Evolutionary conservation across 495 filamentous ascomycete genomes (phyloP).

Genomic region (Aspergillus bertholletiae): DNA sequence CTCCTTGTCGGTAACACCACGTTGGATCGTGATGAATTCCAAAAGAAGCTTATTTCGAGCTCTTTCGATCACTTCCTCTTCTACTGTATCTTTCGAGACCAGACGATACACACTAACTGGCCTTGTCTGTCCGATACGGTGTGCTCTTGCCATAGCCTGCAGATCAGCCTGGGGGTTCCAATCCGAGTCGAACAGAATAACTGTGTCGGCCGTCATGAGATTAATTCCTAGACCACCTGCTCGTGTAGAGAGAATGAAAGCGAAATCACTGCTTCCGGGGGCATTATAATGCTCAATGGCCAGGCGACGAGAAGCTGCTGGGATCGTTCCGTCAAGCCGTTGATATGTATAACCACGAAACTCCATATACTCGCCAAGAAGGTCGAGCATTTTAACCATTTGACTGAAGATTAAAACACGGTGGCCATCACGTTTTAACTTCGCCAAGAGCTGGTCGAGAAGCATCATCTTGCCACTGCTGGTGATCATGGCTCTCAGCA

Average conservation of each 20-base stretch:
- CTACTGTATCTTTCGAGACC: slow-evolving; percentile 95
- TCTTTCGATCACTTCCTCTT: slow-evolving; percentile 94
- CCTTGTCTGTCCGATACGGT: slow-evolving; percentile 93
- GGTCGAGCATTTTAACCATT: slow-evolving; percentile 98
- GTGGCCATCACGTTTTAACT: slow-evolving; percentile 86
- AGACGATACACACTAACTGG: slow-evolving; percentile 94
- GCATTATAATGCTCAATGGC: slow-evolving; percentile 99
- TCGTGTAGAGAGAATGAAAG: slow-evolving; percentile 91
- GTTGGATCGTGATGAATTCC: slow-evolving; percentile 97
- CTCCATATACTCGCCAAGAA: slow-evolving; percentile 88
- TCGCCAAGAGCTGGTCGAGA: slow-evolving; percentile 85
- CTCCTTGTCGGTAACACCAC: slow-evolving; percentile 89
- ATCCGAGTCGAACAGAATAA: slow-evolving; percentile 96
- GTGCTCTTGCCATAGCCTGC: slow-evolving; percentile 96
- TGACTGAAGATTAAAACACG: slow-evolving; percentile 98
- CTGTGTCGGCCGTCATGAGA: slow-evolving; percentile 96
- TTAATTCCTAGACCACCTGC: slow-evolving; percentile 98
- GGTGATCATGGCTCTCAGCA: slow-evolving; percentile 84
- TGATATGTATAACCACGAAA: slow-evolving; percentile 89
- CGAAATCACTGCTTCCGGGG: slow-evolving; percentile 89
- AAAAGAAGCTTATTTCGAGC: slow-evolving; percentile 97
- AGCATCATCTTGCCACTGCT: slow-evolving; percentile 99
- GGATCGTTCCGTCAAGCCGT: slow-evolving; percentile 90
- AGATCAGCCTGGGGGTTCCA: slow-evolving; percentile 99
- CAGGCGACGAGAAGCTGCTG: slow-evolving; percentile 74